Evolutionary conservation across 2,329 filamentous ascomycete genomes (phyloP), one percentile per base, ranked within the genome.

Genomic region (Fusarium sp.): DNA sequence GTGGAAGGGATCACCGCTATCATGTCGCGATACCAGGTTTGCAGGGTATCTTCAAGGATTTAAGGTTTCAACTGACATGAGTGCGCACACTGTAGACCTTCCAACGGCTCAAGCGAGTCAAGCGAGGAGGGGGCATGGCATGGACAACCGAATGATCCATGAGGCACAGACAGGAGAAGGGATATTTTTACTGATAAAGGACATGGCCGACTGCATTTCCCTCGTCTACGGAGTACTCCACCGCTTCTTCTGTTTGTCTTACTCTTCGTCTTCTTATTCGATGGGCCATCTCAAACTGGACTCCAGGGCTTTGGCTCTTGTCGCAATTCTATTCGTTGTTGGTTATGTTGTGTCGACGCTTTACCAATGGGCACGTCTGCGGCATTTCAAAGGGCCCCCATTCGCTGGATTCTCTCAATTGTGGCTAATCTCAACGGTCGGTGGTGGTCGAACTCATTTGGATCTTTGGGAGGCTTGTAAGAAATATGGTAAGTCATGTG

Each of bases 381-480:
- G 80, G 10, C 79, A 82, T 62, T 75, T 84, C 58, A 77, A 77
- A 9, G 82, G 82, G 1, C 82, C 83, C 10, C 69, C 69, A 19
- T 55, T 75, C 3, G 80, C 81, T 3, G 76, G 70, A 0, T 77
- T 84, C 30, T 82, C 82, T 0, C 80, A 80, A 52, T 72, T 79
- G 65, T 84, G 81, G 80, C 71, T 83, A 31, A 65, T 79, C 18
- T 71, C 67, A 14, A 69, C 67, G 10, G 76, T 79, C 4, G 67
- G 73, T 7, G 75, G 77, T 7, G 80, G 79, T 4, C 72, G 70
- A 21, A 75, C 75, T n/a, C 76, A 81, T 56, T 70, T 80, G 3
- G 76, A 81, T 18, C 74, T 80, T 19, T 78, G 77, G 66, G 75
- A 81, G 14, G 77, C 77, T 7, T 77, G 71, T 19, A 57, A 77